phyloP scores from a whole-genome alignment of 2,329 filamentous ascomycete species.

The Stagonosporopsis tanaceti region DNA sequence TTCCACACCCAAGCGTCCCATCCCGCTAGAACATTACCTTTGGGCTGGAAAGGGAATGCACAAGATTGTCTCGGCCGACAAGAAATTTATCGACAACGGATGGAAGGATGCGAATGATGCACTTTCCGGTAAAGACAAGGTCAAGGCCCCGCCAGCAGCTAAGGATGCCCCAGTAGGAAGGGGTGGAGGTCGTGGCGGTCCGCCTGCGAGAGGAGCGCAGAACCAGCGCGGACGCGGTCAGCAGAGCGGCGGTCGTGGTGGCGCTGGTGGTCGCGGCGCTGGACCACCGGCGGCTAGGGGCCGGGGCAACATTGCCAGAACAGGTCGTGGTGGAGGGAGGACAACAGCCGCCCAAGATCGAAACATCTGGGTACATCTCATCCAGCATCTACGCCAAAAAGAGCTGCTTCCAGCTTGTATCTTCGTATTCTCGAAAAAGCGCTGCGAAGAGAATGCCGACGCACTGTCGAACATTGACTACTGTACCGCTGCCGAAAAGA shows the following conservation, averaged over 20 bases:
- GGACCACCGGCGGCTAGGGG: slow-evolving; percentile 64
- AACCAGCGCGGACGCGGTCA: slow-evolving; percentile 60
- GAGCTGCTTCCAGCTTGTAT: slow-evolving; percentile 91
- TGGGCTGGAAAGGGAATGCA: slow-evolving; percentile 93
- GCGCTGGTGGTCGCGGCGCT: slow-evolving; percentile 63
- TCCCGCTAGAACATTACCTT: slow-evolving; percentile 93
- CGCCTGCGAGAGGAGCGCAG: slow-evolving; percentile 57
- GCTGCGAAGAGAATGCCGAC: slow-evolving; percentile 96
- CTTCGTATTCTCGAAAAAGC: slow-evolving; percentile 98
- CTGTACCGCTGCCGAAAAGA: slow-evolving; percentile 92
- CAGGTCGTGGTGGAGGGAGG: slow-evolving; percentile 83
- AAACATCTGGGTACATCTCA: slow-evolving; percentile 94
- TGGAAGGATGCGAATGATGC: slow-evolving; percentile 94
- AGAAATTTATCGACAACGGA: slow-evolving; percentile 87
- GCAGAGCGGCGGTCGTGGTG: slow-evolving; percentile 55
- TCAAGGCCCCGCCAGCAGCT: slow-evolving; percentile 63
- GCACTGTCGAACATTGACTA: slow-evolving; percentile 95
- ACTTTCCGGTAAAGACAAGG: slow-evolving; percentile 82
- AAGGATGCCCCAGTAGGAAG: slow-evolving; percentile 60
- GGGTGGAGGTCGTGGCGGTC: slow-evolving; percentile 58
- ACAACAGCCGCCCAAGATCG: slow-evolving; percentile 93
- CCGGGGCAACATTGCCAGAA: slow-evolving; percentile 86
- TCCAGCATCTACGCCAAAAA: slow-evolving; percentile 88
- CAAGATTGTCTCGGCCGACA: slow-evolving; percentile 94
- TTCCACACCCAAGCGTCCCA: slow-evolving; percentile 92